Percentiles rank a stretch among this genome's conserved stretches.
Evolutionary conservation across 2,329 filamentous ascomycete species (phyloP).

Genomic region (Colletotrichum siamense): DNA sequence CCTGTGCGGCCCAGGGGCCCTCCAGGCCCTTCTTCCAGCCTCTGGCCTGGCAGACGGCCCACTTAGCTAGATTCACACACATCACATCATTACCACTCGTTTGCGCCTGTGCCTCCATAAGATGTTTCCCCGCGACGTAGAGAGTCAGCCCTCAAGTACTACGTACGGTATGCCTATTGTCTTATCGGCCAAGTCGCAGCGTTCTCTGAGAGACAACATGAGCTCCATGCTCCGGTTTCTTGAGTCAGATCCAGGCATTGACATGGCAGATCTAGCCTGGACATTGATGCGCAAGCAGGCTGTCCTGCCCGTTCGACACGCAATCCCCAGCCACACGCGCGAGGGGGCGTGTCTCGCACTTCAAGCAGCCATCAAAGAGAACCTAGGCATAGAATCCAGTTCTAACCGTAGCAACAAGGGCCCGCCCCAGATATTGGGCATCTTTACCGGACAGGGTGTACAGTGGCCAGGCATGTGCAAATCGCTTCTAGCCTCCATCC

Average conservation of each 20-base stretch:
- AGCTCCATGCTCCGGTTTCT: neutral
- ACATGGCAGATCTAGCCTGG: neutral
- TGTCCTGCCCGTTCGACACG: neutral
- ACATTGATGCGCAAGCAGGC: neutral
- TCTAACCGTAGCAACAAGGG: neutral
- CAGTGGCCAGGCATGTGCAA: slow-evolving; percentile 31
- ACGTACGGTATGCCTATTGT: neutral
- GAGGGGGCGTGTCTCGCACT: neutral
- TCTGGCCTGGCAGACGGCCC: no score
- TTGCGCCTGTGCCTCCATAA: no score
- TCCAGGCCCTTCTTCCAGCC: no score
- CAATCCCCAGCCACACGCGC: neutral
- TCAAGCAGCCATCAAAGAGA: neutral
- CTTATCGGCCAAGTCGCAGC: neutral
- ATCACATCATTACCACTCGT: no score
- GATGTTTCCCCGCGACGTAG: neutral
- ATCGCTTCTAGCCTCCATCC: neutral
- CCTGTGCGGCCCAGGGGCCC: no score
- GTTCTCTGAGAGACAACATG: neutral
- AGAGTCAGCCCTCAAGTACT: neutral
- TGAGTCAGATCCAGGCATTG: neutral
- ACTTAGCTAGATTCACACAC: no score
- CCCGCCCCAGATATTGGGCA: slow-evolving; percentile 14
- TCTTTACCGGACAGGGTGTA: slow-evolving; percentile 38
- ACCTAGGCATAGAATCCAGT: neutral